These are phyloP conservation scores for Volutella citrinella DNA, from an alignment of 2,329 filamentous ascomycete genomes.

Conservation along the genomic window DNA sequence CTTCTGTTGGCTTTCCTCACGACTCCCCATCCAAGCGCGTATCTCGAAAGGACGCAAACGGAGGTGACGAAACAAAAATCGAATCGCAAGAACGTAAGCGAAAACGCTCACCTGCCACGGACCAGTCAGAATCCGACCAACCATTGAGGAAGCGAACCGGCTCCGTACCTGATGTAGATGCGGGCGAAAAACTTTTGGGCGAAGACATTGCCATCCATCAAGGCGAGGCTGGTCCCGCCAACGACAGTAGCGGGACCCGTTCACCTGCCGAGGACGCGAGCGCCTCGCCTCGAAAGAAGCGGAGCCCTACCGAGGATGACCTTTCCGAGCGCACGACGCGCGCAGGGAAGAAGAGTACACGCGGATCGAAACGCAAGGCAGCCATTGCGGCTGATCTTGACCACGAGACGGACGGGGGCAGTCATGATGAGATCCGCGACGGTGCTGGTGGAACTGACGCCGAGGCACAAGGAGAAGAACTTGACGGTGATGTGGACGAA, in stretches of 20 bases:
- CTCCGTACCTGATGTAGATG: conserved; percentile 41
- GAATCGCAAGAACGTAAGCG: conserved; percentile 43
- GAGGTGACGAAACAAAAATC: conserved; percentile 30
- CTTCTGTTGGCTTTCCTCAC: conserved; percentile 37
- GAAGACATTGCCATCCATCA: conserved; percentile 31
- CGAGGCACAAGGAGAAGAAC: conserved; percentile 50
- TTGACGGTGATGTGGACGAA: conserved; percentile 55
- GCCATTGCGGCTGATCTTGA: conserved; percentile 25
- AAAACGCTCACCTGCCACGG: conserved; percentile 45
- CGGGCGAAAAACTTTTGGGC: conserved; percentile 25
- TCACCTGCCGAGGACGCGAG: conserved; percentile 47
- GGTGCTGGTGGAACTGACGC: conserved; percentile 39
- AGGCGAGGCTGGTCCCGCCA: conserved; percentile 34
- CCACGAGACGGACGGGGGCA: conserved; percentile 31
- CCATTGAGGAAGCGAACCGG: conserved; percentile 53
- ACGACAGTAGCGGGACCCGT: conserved; percentile 36
- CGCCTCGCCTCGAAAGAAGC: conserved; percentile 25
- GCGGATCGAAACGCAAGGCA: conserved; percentile 39
- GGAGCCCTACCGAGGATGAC: conserved; percentile 29
- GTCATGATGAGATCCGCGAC: conserved; percentile 30
- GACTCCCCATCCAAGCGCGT: conserved; percentile 34
- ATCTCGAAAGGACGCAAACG: conserved; percentile 23
- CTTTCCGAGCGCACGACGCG: conserved; percentile 30
- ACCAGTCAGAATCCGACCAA: conserved; percentile 45
- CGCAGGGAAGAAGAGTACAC: conserved; percentile 39